Conservation (phyloP, 2,329 filamentous ascomycete species). For the Pestalotiopsis sp. region DNA sequence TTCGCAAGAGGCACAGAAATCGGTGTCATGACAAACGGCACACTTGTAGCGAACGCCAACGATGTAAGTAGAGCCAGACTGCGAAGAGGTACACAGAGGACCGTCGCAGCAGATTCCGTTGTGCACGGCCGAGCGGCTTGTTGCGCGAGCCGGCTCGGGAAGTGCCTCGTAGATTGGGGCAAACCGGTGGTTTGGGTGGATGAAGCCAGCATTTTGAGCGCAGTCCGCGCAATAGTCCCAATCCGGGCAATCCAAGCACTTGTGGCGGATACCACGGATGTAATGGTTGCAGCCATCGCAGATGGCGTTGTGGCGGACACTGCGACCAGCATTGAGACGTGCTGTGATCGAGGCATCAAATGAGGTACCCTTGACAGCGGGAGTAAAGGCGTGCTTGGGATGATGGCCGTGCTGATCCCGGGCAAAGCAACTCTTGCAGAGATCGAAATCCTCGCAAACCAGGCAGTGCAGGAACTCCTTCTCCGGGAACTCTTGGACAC, state of each 20-base stretch:
- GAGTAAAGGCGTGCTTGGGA: conserved; percentile 78
- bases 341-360: conserved; percentile 64
- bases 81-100: conserved; percentile 72
- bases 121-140: conserved; percentile 58
- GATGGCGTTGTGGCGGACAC: conserved; percentile 81
- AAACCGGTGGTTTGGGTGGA: conserved; percentile 86
- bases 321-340: conserved; percentile 79
- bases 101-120: conserved; percentile 93
- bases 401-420: conserved; percentile 85
- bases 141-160: conserved; percentile 35
- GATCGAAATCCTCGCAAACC: conserved; percentile 85
- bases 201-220: conserved; percentile 64
- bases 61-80: conserved; percentile 69
- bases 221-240: conserved; percentile 93
- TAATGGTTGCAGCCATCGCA: conserved; percentile 93
- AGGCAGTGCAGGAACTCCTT: conserved; percentile 83
- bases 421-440: conserved; percentile 82
- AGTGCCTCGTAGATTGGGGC: conserved; percentile 82
- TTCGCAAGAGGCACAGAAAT: conserved; percentile 95
- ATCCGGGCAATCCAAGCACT: conserved; percentile 95
- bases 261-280: conserved; percentile 89
- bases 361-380: conserved; percentile 65
- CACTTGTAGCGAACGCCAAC: conserved; percentile 93
- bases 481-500: conserved; percentile 72
- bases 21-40: conserved; percentile 89